Percentiles rank a stretch among this genome's conserved stretches.
Evolutionary conservation across 2,329 filamentous ascomycete species (phyloP).

Genomic region (Fusarium pininemorale): DNA sequence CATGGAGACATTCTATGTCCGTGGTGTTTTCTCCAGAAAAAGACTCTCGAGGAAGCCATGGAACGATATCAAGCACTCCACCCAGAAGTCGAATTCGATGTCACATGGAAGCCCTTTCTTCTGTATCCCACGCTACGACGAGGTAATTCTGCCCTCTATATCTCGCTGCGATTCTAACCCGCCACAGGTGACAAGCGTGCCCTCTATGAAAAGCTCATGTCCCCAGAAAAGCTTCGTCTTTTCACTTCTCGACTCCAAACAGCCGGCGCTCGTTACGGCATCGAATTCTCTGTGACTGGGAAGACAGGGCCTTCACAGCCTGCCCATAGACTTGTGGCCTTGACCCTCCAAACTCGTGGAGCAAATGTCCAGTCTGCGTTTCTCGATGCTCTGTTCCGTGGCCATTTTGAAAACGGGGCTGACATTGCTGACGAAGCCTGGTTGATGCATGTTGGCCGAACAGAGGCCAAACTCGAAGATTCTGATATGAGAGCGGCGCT

Average conservation of each 20-base stretch:
- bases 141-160: conserved; percentile 26
- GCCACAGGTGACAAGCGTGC: conserved; percentile 47
- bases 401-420: conserved; percentile 53
- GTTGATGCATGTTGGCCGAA: conserved; percentile 49
- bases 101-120: conserved; percentile 59
- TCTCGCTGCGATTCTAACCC: background rate
- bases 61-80: conserved; percentile 50
- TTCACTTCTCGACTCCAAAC: conserved; percentile 46
- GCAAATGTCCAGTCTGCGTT: conserved; percentile 50
- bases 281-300: conserved; percentile 54
- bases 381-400: conserved; percentile 53
- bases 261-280: conserved; percentile 48
- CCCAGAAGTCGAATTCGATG: conserved; percentile 56
- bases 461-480: conserved; percentile 44
- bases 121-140: conserved; percentile 50
- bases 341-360: conserved; percentile 48
- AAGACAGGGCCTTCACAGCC: conserved; percentile 55
- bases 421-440: conserved; percentile 54
- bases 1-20: conserved; percentile 62
- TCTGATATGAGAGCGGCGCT: conserved; percentile 44
- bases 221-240: conserved; percentile 38
- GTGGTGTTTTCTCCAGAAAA: conserved; percentile 61
- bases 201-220: conserved; percentile 49
- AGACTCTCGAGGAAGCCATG: conserved; percentile 57
- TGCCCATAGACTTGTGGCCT: conserved; percentile 58